Conservation (phyloP, 306 rosid genomes). For the Vigna trinervia region DNA sequence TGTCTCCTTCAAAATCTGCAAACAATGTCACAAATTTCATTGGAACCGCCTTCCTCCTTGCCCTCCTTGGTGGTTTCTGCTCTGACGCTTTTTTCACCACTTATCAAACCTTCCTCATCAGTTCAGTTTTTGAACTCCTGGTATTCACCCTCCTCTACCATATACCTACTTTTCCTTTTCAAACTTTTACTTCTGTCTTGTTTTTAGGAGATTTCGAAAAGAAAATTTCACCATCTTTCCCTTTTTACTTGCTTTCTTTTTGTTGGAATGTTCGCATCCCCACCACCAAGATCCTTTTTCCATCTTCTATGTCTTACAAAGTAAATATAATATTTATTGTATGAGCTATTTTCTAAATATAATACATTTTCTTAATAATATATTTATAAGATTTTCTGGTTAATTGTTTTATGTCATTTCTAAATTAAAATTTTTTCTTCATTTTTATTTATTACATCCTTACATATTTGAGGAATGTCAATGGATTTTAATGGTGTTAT, state of each 20-base stretch:
- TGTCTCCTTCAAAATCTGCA: constrained; percentile 84
- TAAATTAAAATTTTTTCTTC: too few relatives aligned
- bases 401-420: too few relatives aligned
- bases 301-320: too few relatives aligned
- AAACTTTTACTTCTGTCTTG: too few relatives aligned
- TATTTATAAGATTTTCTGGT: too few relatives aligned
- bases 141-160: constrained; percentile 43
- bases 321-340: too few relatives aligned
- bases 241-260: constrained; percentile 45
- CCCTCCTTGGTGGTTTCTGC: constrained; percentile 93
- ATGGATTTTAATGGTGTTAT: too few relatives aligned
- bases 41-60: constrained; percentile 95
- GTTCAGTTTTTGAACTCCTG: constrained; percentile 81
- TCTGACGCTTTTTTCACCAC: constrained; percentile 87
- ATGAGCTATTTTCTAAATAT: too few relatives aligned
- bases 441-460: too few relatives aligned
- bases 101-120: constrained; percentile 76
- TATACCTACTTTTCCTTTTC: too few relatives aligned
- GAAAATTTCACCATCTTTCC: neutral
- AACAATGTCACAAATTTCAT: constrained; percentile 93
- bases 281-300: constrained; percentile 3
- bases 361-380: too few relatives aligned
- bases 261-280: constrained; percentile 38
- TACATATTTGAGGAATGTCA: too few relatives aligned
- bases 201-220: neutral